A percentile compares a stretch with the other conserved stretches of the same genome.
phyloP scores from a whole-genome alignment of 2,329 filamentous ascomycete genomes.

The Pyricularia pennisetigena region DNA sequence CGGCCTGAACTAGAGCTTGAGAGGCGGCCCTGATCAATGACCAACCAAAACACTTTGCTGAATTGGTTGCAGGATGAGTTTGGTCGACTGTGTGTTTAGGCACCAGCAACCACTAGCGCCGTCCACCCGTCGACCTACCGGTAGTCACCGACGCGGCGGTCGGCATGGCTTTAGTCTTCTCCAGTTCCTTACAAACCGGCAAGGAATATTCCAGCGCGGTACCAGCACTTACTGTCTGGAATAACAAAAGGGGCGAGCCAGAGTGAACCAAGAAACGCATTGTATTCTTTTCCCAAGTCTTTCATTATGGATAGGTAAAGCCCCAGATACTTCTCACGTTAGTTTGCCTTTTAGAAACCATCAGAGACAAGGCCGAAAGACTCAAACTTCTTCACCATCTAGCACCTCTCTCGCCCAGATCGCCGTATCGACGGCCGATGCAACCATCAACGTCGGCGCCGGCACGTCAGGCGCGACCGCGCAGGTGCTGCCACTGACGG shows the following conservation, averaged over 20 bases:
- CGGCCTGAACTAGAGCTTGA: no score
- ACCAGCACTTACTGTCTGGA: no score
- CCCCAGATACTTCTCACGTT: no score
- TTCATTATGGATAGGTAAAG: neutral
- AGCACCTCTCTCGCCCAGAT: neutral
- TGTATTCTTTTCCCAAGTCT: no score
- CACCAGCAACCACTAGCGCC: neutral
- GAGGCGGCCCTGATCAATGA: no score
- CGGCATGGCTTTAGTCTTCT: no score
- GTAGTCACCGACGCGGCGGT: neutral
- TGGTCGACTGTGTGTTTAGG: neutral
- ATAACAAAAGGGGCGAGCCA: no score
- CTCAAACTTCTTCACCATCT: neutral
- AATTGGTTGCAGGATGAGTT: neutral
- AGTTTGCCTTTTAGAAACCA: no score
- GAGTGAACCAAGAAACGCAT: no score
- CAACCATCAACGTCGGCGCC: conserved; percentile 5
- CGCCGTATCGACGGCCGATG: conserved; percentile 1
- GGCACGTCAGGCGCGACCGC: conserved; percentile 1
- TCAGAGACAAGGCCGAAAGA: no score
- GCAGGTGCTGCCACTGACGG: conserved; percentile 5
- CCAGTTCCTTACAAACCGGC: no score
- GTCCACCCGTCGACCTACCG: neutral
- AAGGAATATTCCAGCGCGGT: no score
- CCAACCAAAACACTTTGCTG: neutral